Conservation (phyloP, 2,329 filamentous ascomycete species). For the Fusarium lateritium region DNA sequence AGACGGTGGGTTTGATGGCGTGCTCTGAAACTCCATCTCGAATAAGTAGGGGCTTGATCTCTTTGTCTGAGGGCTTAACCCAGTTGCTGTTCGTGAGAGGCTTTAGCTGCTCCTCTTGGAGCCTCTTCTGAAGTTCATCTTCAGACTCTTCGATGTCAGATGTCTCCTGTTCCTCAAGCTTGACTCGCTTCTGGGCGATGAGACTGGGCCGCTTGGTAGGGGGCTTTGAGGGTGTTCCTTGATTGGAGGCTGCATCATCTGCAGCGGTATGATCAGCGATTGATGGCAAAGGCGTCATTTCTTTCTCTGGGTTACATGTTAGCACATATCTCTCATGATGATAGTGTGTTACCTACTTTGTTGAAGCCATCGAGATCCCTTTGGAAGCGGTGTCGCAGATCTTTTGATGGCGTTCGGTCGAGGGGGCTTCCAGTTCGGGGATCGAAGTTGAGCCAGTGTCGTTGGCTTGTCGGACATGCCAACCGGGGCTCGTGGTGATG, state of each 20-base stretch:
- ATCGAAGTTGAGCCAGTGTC: conserved; percentile 6
- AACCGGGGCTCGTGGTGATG: not conserved
- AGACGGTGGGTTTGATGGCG: conserved; percentile 44
- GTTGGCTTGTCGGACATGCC: conserved; percentile 5
- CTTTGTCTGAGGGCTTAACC: conserved; percentile 18
- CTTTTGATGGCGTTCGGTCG: not conserved
- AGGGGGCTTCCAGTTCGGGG: conserved; percentile 18
- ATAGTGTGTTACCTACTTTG: conserved; percentile 28
- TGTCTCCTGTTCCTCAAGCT: not conserved
- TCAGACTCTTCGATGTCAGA: conserved; percentile 4
- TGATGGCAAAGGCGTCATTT: conserved; percentile 12
- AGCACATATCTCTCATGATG: conserved; percentile 8
- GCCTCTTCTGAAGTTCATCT: conserved; percentile 14
- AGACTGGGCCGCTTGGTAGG: not conserved
- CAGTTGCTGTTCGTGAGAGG: conserved; percentile 4
- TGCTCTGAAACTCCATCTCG: conserved; percentile 46
- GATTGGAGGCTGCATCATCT: conserved; percentile 16
- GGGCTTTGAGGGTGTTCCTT: conserved; percentile 27
- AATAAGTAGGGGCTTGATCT: conserved; percentile 38
- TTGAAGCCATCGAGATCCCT: conserved; percentile 28
- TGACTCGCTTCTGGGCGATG: not conserved
- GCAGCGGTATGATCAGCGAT: conserved; percentile 1
- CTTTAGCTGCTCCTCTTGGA: conserved; percentile 12
- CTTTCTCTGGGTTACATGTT: conserved; percentile 26
- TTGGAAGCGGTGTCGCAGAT: conserved; percentile 5